phyloP scores from a whole-genome alignment of 2,329 filamentous ascomycete species.

The Trichophyton verrucosum region DNA sequence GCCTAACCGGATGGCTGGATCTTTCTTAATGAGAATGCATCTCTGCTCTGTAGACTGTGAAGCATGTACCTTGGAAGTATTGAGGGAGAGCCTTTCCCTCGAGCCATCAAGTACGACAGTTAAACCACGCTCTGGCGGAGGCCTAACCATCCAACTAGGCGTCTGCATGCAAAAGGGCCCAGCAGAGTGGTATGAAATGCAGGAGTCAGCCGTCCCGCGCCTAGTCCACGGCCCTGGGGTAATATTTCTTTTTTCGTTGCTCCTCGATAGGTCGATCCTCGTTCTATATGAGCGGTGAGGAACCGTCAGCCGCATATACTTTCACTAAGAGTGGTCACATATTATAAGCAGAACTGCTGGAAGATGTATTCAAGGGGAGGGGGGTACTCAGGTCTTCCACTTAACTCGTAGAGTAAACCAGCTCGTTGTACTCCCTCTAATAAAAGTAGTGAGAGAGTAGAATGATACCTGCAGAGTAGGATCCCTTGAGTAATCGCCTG shows the following conservation, averaged over 20 bases:
- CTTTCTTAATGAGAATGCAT: not conserved
- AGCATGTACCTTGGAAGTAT: not conserved
- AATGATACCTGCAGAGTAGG: not conserved
- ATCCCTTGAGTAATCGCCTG: not conserved
- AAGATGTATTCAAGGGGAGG: not conserved
- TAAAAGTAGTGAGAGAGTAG: too few species aligned
- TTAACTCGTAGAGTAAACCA: too few species aligned
- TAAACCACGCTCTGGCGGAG: not conserved
- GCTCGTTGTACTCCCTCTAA: too few species aligned
- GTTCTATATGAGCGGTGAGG: conserved; percentile 3
- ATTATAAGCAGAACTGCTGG: not conserved
- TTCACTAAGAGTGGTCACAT: not conserved
- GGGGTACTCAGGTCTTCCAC: not conserved
- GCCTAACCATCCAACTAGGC: not conserved
- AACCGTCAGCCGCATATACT: not conserved
- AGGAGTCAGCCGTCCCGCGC: not conserved
- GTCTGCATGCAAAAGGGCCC: not conserved
- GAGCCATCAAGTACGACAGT: not conserved
- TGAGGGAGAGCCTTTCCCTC: not conserved
- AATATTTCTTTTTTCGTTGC: conserved; percentile 3
- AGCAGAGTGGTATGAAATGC: not conserved
- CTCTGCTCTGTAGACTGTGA: not conserved
- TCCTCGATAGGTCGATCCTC: not conserved
- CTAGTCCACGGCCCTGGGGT: not conserved
- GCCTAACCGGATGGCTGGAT: not conserved